Conservation (phyloP, 352 stramenopile species). For the Aphanomyces cochlioides region DNA sequence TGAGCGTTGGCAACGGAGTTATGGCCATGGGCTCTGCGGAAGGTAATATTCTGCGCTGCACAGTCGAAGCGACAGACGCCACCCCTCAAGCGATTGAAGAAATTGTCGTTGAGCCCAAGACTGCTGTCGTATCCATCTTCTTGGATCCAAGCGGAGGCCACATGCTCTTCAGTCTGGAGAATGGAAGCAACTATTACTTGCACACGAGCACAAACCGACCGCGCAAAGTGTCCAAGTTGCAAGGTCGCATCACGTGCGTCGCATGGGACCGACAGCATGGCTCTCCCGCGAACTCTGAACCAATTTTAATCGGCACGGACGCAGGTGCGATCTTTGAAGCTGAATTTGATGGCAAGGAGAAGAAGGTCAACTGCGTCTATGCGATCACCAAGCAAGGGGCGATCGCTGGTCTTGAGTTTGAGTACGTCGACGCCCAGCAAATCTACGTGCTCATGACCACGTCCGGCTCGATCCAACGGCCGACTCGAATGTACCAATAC, state of each 20-base stretch:
- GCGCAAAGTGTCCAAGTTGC: slow-evolving; percentile 84
- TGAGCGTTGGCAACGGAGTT: slow-evolving; percentile 75
- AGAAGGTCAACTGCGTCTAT: slow-evolving; percentile 84
- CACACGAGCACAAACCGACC: slow-evolving; percentile 66
- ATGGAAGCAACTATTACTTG: slow-evolving; percentile 84
- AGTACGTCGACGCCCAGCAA: slow-evolving; percentile 59
- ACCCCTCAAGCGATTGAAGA: slow-evolving; percentile 54
- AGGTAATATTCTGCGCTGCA: slow-evolving; percentile 73
- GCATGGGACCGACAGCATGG: slow-evolving; percentile 79
- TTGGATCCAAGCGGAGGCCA: slow-evolving; percentile 79
- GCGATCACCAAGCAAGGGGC: slow-evolving; percentile 84
- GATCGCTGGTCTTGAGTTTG: slow-evolving; percentile 78
- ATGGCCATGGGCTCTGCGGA: slow-evolving; percentile 81
- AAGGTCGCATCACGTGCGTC: slow-evolving; percentile 71
- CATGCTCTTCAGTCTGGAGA: slow-evolving; percentile 83
- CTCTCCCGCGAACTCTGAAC: slow-evolving; percentile 51
- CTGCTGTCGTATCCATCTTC: slow-evolving; percentile 76
- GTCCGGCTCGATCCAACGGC: slow-evolving; percentile 76
- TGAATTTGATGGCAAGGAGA: slow-evolving; percentile 85
- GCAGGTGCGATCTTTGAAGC: slow-evolving; percentile 74
- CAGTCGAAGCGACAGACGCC: slow-evolving; percentile 73
- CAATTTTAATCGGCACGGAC: slow-evolving; percentile 78
- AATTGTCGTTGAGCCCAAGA: slow-evolving; percentile 86
- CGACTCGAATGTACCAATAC: slow-evolving; percentile 91
- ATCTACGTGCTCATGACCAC: slow-evolving; percentile 83